These are phyloP conservation scores for Mortierella sp. DNA, from an alignment of 371 early-diverging fungal genomes.

Conservation along the genomic window DNA sequence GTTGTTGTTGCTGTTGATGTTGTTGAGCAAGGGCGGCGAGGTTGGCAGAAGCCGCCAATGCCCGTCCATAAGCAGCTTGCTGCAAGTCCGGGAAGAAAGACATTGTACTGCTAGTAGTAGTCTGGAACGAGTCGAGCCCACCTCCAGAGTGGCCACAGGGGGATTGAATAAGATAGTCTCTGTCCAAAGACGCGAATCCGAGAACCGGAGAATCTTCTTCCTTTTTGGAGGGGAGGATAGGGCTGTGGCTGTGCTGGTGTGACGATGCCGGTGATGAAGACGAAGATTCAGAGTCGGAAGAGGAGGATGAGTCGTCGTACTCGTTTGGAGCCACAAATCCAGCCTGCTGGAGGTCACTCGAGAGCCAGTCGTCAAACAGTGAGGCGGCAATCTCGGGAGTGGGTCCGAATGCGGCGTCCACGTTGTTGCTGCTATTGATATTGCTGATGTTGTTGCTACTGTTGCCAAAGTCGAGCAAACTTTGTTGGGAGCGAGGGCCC, in stretches of 20 bases:
- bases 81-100: slow-evolving; percentile 35
- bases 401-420: slow-evolving; percentile 27
- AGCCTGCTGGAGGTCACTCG: slow-evolving; percentile 44
- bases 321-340: slow-evolving; percentile 16
- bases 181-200: slow-evolving; percentile 39
- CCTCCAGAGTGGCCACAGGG: not conserved
- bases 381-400: slow-evolving; percentile 28
- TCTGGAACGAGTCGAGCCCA: slow-evolving; percentile 7
- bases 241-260: slow-evolving; percentile 29
- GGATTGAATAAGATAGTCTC: slow-evolving; percentile 28
- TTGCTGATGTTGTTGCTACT: not conserved
- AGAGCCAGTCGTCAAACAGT: slow-evolving; percentile 50
- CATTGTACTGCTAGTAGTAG: slow-evolving; percentile 3
- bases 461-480: slow-evolving; percentile 36
- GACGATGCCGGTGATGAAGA: not conserved
- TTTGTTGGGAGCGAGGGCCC: slow-evolving; percentile 20
- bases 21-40: not conserved
- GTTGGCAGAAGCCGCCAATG: slow-evolving; percentile 1
- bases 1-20: slow-evolving; percentile 1
- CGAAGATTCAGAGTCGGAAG: slow-evolving; percentile 32
- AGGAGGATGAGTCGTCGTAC: slow-evolving; percentile 27
- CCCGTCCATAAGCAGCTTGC: not conserved
- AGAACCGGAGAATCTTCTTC: slow-evolving; percentile 34
- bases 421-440: not conserved
- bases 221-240: not conserved